Percentiles rank a stretch among this genome's conserved stretches.
Evolutionary conservation across 2,329 filamentous ascomycete genomes (phyloP).

Genomic region (Torrubiellomyces zombiae): DNA sequence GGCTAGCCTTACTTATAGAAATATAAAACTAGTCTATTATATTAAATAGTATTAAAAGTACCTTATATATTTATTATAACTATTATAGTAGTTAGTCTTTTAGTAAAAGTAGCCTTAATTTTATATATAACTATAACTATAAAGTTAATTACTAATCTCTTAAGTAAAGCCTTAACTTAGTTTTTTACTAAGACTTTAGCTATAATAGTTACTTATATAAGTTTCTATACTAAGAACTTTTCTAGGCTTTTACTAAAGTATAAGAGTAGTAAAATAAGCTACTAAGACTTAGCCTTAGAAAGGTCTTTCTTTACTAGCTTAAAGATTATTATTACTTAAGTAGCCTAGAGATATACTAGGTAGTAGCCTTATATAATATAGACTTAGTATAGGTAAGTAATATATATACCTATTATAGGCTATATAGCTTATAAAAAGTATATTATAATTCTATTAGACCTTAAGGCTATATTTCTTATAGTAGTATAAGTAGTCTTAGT

Average conservation of each 20-base stretch:
- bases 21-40: conserved; percentile 6
- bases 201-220: conserved; percentile 8
- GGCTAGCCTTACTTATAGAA: conserved; percentile 7
- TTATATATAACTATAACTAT: conserved; percentile 7
- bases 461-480: too few species aligned
- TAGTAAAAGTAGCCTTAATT: conserved; percentile 6
- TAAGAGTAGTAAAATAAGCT: conserved; percentile 11
- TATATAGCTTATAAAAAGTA: too few species aligned
- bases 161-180: conserved; percentile 9
- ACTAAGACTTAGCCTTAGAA: conserved; percentile 6
- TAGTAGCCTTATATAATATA: too few species aligned
- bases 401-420: too few species aligned
- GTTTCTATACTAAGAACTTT: conserved; percentile 8
- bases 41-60: conserved; percentile 7
- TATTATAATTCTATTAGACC: too few species aligned
- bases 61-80: conserved; percentile 7
- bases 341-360: background rate
- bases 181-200: conserved; percentile 7
- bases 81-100: conserved; percentile 4
- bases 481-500: too few species aligned
- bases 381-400: too few species aligned
- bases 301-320: conserved; percentile 9
- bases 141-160: conserved; percentile 7
- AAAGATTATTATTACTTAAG: conserved; percentile 9
- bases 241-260: conserved; percentile 13